Evolutionary conservation across 176 grass and related monocot species (phyloP).

Genomic region (Oryza glaberrima): DNA sequence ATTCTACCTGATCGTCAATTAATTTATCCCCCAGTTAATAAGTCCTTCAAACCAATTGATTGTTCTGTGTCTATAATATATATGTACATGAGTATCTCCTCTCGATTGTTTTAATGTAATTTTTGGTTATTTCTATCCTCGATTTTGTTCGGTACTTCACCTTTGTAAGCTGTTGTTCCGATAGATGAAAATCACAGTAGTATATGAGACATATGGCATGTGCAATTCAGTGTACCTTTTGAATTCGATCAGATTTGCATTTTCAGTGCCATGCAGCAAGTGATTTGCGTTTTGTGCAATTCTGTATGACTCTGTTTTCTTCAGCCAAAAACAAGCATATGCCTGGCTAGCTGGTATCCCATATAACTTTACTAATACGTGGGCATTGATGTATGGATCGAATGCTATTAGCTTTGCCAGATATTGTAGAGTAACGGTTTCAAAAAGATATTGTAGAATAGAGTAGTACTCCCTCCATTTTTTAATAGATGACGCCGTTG

Average conservation of each 20-base stretch:
- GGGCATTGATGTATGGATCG: neutral
- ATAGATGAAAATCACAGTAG: constrained; percentile 22
- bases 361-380: neutral
- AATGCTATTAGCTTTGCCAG: neutral
- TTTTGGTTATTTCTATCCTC: neutral
- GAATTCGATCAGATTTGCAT: neutral
- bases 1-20: constrained; percentile 34
- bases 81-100: constrained; percentile 49
- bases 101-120: constrained; percentile 35
- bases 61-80: constrained; percentile 41
- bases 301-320: neutral
- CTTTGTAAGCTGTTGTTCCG: constrained; percentile 27
- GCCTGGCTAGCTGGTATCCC: neutral
- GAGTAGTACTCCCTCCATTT: too few species aligned
- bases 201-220: neutral
- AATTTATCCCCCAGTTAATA: constrained; percentile 37
- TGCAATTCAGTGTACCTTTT: neutral
- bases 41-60: constrained; percentile 36
- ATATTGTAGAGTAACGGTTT: neutral
- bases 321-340: neutral
- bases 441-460: too few species aligned
- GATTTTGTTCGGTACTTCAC: neutral
- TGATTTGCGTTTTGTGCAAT: neutral
- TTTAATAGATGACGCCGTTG: too few species aligned
- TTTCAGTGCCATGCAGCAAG: neutral